A percentile compares a stretch with the other conserved stretches of the same genome.
phyloP scores from a whole-genome alignment of 805 yeast genomes.

The Grigorovia yakushimaensis region DNA sequence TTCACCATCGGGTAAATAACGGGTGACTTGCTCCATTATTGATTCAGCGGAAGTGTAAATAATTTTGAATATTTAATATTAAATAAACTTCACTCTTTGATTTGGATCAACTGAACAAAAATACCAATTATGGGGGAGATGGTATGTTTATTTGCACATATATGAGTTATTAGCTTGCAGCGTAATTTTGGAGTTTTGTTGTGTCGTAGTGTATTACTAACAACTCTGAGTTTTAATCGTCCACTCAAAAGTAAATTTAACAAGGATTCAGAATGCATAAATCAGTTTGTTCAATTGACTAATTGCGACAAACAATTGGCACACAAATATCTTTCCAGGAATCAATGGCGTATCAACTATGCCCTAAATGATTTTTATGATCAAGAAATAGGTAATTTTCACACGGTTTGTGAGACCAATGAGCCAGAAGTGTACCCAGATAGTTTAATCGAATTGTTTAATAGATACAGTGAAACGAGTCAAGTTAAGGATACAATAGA shows the following conservation, averaged over 20 bases:
- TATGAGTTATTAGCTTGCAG: no score
- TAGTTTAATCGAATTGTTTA: conserved; percentile 12
- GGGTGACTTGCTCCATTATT: neutral
- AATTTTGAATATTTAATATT: no score
- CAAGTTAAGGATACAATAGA: conserved; percentile 37
- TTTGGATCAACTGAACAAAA: no score
- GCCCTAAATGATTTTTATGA: conserved; percentile 28
- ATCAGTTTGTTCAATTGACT: conserved; percentile 18
- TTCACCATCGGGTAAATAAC: neutral
- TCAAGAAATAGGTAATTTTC: conserved; percentile 17
- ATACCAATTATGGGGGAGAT: neutral
- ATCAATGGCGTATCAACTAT: conserved; percentile 23
- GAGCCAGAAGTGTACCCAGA: conserved; percentile 10
- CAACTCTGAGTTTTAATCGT: no score
- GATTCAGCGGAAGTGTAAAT: no score
- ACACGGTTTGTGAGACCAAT: neutral
- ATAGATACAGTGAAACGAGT: conserved; percentile 11
- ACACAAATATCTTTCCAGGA: conserved; percentile 15
- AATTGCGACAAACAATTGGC: conserved; percentile 15
- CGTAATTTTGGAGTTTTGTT: no score
- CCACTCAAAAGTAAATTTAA: no score
- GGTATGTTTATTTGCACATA: neutral
- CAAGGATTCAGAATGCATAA: conserved; percentile 3
- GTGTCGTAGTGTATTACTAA: no score
- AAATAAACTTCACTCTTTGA: no score